A percentile compares a stretch with the other conserved stretches of the same genome.
Evolutionary conservation across 768 basidiomycete genomes (phyloP).

Genomic region (Harrya chromipes): DNA sequence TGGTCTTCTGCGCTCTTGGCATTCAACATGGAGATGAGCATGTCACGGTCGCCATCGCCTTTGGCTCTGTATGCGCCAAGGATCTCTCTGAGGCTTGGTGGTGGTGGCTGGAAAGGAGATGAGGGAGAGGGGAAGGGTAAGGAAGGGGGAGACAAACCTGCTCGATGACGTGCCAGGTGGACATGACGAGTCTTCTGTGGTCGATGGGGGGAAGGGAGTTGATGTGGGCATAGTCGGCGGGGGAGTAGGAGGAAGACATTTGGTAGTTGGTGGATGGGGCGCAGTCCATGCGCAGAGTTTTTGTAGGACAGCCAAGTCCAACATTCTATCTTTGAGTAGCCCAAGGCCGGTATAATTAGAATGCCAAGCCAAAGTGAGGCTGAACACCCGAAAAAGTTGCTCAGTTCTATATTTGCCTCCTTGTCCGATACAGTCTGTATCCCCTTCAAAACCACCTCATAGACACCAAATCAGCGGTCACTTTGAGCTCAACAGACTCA

Average conservation of each 20-base stretch:
- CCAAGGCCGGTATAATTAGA: slow-evolving; percentile 38
- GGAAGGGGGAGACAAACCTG: slow-evolving; percentile 33
- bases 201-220: slow-evolving; percentile 16
- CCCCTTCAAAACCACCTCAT: not conserved
- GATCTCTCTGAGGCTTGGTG: slow-evolving; percentile 82
- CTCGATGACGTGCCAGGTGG: slow-evolving; percentile 46
- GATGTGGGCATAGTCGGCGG: slow-evolving; percentile 16
- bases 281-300: slow-evolving; percentile 26
- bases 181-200: slow-evolving; percentile 36
- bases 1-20: slow-evolving; percentile 94
- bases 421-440: too few relatives aligned
- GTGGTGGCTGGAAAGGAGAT: slow-evolving; percentile 51
- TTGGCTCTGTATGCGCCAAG: slow-evolving; percentile 79
- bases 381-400: slow-evolving; percentile 28
- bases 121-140: not conserved
- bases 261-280: slow-evolving; percentile 13
- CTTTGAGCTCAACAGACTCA: too few relatives aligned
- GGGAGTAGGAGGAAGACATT: slow-evolving; percentile 28
- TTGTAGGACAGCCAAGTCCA: slow-evolving; percentile 45
- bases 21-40: slow-evolving; percentile 86
- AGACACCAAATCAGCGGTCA: too few relatives aligned
- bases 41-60: slow-evolving; percentile 90
- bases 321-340: slow-evolving; percentile 45
- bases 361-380: slow-evolving; percentile 43
- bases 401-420: slow-evolving; percentile 19